Conservation (phyloP, 805 yeast genomes). For the Suhomyces prunicola region DNA sequence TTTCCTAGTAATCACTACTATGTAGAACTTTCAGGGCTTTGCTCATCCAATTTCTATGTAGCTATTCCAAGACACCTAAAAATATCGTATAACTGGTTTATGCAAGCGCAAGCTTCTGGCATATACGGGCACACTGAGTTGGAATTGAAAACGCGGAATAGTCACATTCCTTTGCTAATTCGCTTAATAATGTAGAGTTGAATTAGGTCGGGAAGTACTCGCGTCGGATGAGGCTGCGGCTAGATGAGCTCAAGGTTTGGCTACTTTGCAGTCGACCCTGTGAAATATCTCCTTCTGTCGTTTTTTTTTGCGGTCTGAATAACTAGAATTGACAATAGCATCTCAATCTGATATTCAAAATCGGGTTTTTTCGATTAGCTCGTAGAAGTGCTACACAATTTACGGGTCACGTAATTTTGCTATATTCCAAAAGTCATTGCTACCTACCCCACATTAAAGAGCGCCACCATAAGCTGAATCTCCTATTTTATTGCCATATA, state of each 20-base stretch:
- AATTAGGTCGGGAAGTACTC: neutral
- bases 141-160: neutral
- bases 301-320: neutral
- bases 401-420: neutral
- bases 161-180: neutral
- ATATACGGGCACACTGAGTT: neutral
- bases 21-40: neutral
- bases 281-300: too few relatives aligned
- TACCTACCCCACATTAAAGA: neutral
- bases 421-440: neutral
- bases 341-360: neutral
- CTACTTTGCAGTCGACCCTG: neutral
- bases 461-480: neutral
- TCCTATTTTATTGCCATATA: neutral
- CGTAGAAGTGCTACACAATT: neutral
- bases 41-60: neutral
- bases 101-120: neutral
- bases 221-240: neutral
- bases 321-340: neutral
- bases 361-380: neutral
- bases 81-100: neutral
- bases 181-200: neutral
- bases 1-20: neutral
- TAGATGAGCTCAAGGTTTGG: neutral
- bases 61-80: neutral